Conservation (phyloP, 306 rosid genomes). For the Pueraria montana region DNA sequence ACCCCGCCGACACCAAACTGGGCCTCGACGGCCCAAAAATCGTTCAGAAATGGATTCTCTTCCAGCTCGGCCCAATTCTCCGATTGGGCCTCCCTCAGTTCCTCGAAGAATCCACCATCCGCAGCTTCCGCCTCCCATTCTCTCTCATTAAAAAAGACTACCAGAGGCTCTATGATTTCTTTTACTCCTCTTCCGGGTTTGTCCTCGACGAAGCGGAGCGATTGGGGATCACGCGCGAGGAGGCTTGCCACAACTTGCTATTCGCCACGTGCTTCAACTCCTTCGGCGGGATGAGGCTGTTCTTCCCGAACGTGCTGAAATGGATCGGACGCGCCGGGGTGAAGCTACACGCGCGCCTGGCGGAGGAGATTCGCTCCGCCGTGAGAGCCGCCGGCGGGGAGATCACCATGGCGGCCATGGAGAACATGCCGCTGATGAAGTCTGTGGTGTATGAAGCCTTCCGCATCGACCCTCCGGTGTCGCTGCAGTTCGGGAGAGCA, state of each 20-base stretch:
- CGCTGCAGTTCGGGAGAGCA: conserved; percentile 78
- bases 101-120: conserved; percentile 71
- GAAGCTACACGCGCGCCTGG: conserved; percentile 71
- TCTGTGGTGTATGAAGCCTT: conserved; percentile 84
- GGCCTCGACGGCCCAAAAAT: conserved; percentile 81
- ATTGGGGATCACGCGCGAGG: conserved; percentile 76
- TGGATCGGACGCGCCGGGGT: conserved; percentile 83
- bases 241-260: conserved; percentile 86
- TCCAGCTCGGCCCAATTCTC: conserved; percentile 78
- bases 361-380: conserved; percentile 73
- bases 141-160: conserved; percentile 70
- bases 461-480: conserved; percentile 89
- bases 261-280: conserved; percentile 94
- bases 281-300: conserved; percentile 80
- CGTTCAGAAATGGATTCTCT: conserved; percentile 78
- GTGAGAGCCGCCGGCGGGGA: conserved; percentile 72
- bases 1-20: conserved; percentile 65
- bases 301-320: conserved; percentile 82
- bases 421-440: conserved; percentile 88
- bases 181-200: conserved; percentile 60
- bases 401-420: conserved; percentile 86
- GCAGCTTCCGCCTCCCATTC: conserved; percentile 66
- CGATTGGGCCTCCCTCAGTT: conserved; percentile 72
- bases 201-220: conserved; percentile 84
- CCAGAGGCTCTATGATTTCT: conserved; percentile 79